phyloP scores from a whole-genome alignment of 805 yeast genomes.

The Ogataea polymorpha region DNA sequence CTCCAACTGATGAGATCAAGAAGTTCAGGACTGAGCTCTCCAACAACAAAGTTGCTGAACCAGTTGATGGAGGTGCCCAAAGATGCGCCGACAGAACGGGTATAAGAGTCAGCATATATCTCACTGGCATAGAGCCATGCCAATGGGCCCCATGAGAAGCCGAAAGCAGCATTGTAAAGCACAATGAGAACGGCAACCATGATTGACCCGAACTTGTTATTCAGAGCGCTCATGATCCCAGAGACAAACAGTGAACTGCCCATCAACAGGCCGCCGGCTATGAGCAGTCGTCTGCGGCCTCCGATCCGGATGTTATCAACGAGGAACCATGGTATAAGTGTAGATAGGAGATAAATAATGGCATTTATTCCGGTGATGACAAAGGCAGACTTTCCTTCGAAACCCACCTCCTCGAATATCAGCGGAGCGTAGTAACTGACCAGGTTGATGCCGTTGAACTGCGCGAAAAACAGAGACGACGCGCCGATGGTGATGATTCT shows the following conservation, averaged over 20 bases:
- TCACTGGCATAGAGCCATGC: conserved; percentile 87
- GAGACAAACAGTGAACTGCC: conserved; percentile 60
- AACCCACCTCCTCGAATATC: conserved; percentile 89
- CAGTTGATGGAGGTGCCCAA: conserved; percentile 86
- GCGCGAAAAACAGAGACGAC: conserved; percentile 85
- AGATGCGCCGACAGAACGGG: conserved; percentile 85
- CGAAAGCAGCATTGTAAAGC: conserved; percentile 77
- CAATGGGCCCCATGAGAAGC: conserved; percentile 88
- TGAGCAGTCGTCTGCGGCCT: conserved; percentile 73
- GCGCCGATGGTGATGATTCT: conserved; percentile 72
- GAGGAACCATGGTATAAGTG: conserved; percentile 85
- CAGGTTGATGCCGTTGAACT: conserved; percentile 84
- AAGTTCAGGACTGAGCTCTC: conserved; percentile 84
- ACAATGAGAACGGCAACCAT: conserved; percentile 73
- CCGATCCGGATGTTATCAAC: conserved; percentile 64
- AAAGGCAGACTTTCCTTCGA: conserved; percentile 79
- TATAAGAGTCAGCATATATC: conserved; percentile 66
- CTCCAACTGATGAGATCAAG: conserved; percentile 76
- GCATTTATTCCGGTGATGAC: conserved; percentile 82
- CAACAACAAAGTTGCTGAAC: conserved; percentile 86
- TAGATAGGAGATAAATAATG: conserved; percentile 54
- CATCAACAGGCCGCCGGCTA: conserved; percentile 76
- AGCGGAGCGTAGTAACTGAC: conserved; percentile 88
- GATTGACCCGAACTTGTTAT: conserved; percentile 55
- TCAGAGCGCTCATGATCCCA: conserved; percentile 54